Percentiles rank a stretch among this genome's conserved stretches.
Evolutionary conservation across 2,329 filamentous ascomycete genomes (phyloP).

Genomic region (Aspergillus quadrilineatus): DNA sequence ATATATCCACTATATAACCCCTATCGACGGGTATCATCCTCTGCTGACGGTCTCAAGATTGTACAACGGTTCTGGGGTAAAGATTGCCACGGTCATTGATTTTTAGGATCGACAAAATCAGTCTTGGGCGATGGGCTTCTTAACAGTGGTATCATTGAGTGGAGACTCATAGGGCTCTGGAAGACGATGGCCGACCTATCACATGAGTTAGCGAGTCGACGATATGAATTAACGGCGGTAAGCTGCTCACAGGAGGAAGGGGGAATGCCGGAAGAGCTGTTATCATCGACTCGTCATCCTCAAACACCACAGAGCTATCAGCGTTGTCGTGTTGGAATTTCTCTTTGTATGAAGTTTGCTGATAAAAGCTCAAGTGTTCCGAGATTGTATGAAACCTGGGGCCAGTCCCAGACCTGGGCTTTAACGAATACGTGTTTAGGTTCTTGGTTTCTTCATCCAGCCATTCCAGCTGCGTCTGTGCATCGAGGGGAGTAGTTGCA

Average conservation of each 20-base stretch:
- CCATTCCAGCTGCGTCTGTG: slow-evolving; percentile 32
- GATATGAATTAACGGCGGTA: neutral
- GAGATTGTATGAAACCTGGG: slow-evolving; percentile 36
- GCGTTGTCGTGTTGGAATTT: neutral
- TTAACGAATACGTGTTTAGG: slow-evolving; percentile 33
- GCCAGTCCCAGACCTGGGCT: slow-evolving; percentile 24
- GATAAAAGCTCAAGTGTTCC: slow-evolving; percentile 26
- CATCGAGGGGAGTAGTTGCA: slow-evolving; percentile 13
- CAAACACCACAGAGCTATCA: slow-evolving; percentile 5
- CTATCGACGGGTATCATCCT: too few species aligned
- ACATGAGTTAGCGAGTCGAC: neutral
- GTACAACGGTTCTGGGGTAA: too few species aligned
- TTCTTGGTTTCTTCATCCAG: slow-evolving; percentile 27
- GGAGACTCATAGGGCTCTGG: neutral
- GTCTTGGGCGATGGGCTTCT: too few species aligned
- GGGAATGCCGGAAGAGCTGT: slow-evolving; percentile 30
- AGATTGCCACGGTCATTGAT: too few species aligned
- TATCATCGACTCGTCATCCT: slow-evolving; percentile 22
- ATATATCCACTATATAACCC: too few species aligned
- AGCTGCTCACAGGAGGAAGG: slow-evolving; percentile 10
- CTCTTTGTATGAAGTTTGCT: slow-evolving; percentile 17
- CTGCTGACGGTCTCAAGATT: too few species aligned
- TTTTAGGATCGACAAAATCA: too few species aligned
- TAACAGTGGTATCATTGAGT: too few species aligned
- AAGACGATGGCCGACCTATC: neutral